Base-by-base conservation (phyloP, 2,329 filamentous ascomycete genomes). In the Hypoxylon sp. region DNA sequence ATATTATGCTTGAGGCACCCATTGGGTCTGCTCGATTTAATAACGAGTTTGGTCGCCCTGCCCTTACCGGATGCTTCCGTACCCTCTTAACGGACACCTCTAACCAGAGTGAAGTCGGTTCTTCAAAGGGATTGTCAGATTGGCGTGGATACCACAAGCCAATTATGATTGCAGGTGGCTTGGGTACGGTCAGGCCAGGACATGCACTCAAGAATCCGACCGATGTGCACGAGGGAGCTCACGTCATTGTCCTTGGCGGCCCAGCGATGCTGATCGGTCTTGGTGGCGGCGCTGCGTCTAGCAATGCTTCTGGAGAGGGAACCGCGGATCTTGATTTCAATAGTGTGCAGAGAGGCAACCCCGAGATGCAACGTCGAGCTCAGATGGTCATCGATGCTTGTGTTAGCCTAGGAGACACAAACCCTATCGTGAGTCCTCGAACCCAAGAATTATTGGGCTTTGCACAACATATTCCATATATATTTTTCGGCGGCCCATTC, bases 361-460 rank as follows among this genome's bases (percentile, higher is more conserved):
- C 95, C 1, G 95, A 99, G 79, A 94, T 98, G 78, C 93, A 99
- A 79, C 86, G 95, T 66, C 87, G 95, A 71, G 95, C 94, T 1
- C 95, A 99, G 80, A 97, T 98, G 87, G 95, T 99, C 68, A 99
- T 99, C 79, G 95, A 98, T 78, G 90, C 93, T 4, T 99, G 95
- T 76, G 89, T 91, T 26, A 90, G 92, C 2, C 86, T 98, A 71
- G 94, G 94, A 15, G 82, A 89, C 3, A 84, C 93, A 67, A 98
- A 91, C 75, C 95, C 95, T 0, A 98, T 99, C 70, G 62, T 65
- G 50, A 51, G 62, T 59, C 11, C 24, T 30, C n/a, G n/a, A n/a
- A n/a, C 28, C 26, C 15, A 6, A 17, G 4, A 5, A 15, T 15
- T 15, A 10, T 15, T 48, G 13, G 6, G 41, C 13, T 28, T 4